Base-by-base conservation (phyloP, 305 asterid species). In the Fraxinus albicans region DNA sequence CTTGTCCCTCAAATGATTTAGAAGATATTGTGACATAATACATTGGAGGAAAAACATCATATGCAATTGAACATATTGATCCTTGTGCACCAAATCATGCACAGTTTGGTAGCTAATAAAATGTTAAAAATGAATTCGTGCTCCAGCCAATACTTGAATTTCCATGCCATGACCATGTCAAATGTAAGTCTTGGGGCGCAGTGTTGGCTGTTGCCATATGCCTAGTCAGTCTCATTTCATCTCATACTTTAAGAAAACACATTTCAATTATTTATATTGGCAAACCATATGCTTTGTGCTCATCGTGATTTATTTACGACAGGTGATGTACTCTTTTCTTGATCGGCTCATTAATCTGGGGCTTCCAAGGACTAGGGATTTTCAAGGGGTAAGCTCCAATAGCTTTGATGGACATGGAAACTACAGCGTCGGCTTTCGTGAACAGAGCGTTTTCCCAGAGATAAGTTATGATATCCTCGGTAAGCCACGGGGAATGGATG, bases 401-500 rank as follows among this genome's bases (percentile, higher is more conserved):
- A 94, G 97, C 89, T 94, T 96, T 70, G 99, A 94, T 84, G 99
- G 99, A 40, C 89, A 93, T 42, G 98, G 98, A 35, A 96, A 96
- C 88, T 92, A 91, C 91, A 94, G 98, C 85, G 33, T 96, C 31
- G 98, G 98, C 73, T 78, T 93, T 47, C 92, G 90, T 6, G 98
- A 96, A 23, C 98, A 94, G 89, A 92, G 90, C 73, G 98, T 96
- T 82, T 96, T 96, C 89, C 98, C 98, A 1, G 98, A 96, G 90
- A 77, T 96, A 44, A 88, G 91, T 83, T 91, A 76, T 35, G 97
- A 94, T 78, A 79, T 86, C 17, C 91, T 92, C 25, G 98, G 97
- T n/a, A 93, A 93, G 89, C 93, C 94, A 10, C 90, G 97, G 87
- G 99, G 98, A 42, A 94, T 92, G 99, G 98, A 96, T 83, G 97